These are phyloP conservation scores for Exophiala aquamarina DNA, from an alignment of 2,329 filamentous ascomycete genomes.

Conservation along the genomic window DNA sequence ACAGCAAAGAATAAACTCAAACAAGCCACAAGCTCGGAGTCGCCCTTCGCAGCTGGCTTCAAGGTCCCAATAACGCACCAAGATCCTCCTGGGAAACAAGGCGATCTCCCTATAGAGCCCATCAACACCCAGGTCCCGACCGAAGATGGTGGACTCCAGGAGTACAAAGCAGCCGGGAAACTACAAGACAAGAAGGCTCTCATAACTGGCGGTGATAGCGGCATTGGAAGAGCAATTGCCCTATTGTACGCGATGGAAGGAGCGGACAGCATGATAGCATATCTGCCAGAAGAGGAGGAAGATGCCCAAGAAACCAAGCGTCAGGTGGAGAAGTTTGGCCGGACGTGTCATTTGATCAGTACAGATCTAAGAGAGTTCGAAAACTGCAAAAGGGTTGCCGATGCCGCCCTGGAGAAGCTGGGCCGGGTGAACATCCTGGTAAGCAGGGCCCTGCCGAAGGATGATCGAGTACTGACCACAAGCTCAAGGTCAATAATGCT, in stretches of 20 bases:
- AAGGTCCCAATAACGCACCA: constrained; percentile 54
- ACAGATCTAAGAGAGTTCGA: constrained; percentile 65
- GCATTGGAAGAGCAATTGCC: constrained; percentile 74
- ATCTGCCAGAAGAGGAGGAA: constrained; percentile 72
- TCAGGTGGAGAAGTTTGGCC: constrained; percentile 65
- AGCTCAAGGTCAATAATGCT: constrained; percentile 58
- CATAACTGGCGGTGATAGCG: constrained; percentile 78
- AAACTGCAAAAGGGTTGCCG: constrained; percentile 69
- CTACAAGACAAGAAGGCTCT: constrained; percentile 72
- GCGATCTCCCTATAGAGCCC: constrained; percentile 58
- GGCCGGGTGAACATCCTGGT: constrained; percentile 66
- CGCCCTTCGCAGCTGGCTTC: constrained; percentile 15
- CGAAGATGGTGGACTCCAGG: constrained; percentile 65
- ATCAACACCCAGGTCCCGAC: constrained; percentile 66
- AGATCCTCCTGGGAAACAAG: constrained; percentile 53
- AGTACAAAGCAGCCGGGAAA: constrained; percentile 74
- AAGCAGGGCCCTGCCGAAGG: not conserved
- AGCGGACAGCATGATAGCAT: constrained; percentile 70
- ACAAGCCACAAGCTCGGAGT: constrained; percentile 21
- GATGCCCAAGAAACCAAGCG: constrained; percentile 75
- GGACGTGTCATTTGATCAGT: constrained; percentile 63
- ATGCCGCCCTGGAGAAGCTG: constrained; percentile 65
- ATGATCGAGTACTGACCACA: not conserved
- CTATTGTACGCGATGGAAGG: constrained; percentile 81
- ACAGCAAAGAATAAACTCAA: constrained; percentile 31